Evolutionary conservation across 768 basidiomycete genomes (phyloP), one percentile per base, ranked within the genome.

Genomic region (Naematelia aurantialba): DNA sequence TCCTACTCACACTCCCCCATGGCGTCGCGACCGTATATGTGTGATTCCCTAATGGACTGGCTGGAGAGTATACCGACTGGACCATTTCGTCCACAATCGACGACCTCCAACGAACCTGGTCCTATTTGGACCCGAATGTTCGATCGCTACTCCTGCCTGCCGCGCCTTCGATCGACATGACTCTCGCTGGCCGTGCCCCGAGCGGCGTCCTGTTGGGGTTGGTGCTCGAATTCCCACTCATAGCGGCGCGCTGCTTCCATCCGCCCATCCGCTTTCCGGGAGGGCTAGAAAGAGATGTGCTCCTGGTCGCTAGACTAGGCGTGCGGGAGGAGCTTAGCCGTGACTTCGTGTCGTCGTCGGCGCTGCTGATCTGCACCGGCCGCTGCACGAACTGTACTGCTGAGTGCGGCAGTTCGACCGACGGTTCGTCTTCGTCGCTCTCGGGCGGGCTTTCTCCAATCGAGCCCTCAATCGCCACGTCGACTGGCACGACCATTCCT

Each of bases 401-500:
- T 3, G 62, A 68, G 45, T 73, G 71, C 34, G 68, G 71, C 0
- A 73, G 51, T 8, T 46, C 31, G 25, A 73, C 71, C 1, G 66
- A 66, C 1, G 68, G 71, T 11, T 68, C 56, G 30, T 68, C 68
- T 29, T 73, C 71, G 47, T 73, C 71, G 44, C 68, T 69, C 22
- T 59, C 53, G 3, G 68, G 66, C 24, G 71, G 71, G 45, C 62
- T 66, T 1, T 60, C 66, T 1, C 56, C 70, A 3, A 61, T 50
- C 2, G 58, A 63, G 0, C 50, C 57, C 4, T 67, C 59, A 21
- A 44, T 39, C 11, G 25, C 39, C 10, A 11, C 39, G 14, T 56
- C 52, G 45, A 68, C 17, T 2, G 57, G 60, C 21, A 61, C 30
- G 11, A 45, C 30, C 22, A 50, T 5, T 13, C 26, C 27, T 47